phyloP scores from a whole-genome alignment of 1,284 basidiomycete species.

The Pseudozyma sp. region DNA sequence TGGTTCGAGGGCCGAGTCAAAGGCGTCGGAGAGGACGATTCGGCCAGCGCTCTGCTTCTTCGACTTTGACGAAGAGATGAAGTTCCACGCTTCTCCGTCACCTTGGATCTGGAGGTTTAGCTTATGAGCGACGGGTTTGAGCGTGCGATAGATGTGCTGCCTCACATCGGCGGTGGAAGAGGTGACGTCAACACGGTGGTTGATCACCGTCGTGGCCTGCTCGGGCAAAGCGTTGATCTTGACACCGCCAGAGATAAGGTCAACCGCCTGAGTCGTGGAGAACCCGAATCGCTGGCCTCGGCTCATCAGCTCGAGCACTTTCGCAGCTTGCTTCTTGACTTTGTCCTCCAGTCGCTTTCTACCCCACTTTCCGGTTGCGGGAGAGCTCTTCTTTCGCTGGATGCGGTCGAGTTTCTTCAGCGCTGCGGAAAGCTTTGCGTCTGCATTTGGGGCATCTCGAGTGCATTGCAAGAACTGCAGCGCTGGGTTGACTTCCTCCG shows the following conservation, averaged over 20 bases:
- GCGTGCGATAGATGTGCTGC: conserved; percentile 71
- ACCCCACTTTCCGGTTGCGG: not conserved
- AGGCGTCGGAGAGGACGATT: conserved; percentile 67
- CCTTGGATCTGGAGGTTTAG: conserved; percentile 73
- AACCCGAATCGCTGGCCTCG: conserved; percentile 71
- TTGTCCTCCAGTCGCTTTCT: conserved; percentile 5
- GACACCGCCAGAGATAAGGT: conserved; percentile 77
- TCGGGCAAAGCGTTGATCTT: conserved; percentile 78
- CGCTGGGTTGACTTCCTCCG: conserved; percentile 67
- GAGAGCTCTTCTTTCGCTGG: conserved; percentile 9
- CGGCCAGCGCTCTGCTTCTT: not conserved
- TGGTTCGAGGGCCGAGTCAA: conserved; percentile 72
- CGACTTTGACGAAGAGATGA: conserved; percentile 7
- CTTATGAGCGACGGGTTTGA: conserved; percentile 71
- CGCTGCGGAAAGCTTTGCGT: conserved; percentile 69
- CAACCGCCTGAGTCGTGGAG: conserved; percentile 79
- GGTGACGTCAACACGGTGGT: conserved; percentile 75
- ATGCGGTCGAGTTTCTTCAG: conserved; percentile 70
- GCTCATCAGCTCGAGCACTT: conserved; percentile 14
- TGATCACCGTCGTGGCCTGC: conserved; percentile 73
- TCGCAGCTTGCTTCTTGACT: conserved; percentile 21
- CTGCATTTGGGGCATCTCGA: conserved; percentile 73
- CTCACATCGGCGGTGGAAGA: conserved; percentile 72
- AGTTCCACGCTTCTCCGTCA: conserved; percentile 19
- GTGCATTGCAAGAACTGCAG: conserved; percentile 72